Evolutionary conservation across 116 monocot species (phyloP), one percentile per base, ranked within the genome.

Genomic region (Trichopus zeylanicus): DNA sequence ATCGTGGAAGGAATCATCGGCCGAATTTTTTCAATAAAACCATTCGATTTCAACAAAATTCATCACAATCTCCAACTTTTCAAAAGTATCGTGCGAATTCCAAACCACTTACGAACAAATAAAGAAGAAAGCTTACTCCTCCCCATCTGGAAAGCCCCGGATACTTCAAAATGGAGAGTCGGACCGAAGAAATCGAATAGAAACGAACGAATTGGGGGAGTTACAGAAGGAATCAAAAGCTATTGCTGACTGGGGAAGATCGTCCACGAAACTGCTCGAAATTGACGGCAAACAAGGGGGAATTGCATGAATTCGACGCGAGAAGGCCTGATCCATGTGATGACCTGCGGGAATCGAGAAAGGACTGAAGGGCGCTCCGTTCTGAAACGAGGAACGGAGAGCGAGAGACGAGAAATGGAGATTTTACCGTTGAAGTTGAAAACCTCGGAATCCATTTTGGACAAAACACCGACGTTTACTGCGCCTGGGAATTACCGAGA

Each of bases 271-370:
- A 31, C 16, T 23, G 9, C 27, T 9, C 24, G 18, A 27, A 64
- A 28, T 51, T 26, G 32, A 46, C 9, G 21, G 26, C 7, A 26
- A 49, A 49, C 15, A 26, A 48, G 31, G 18, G 28, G 20, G 16
- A 20, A 22, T 25, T n/a, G 31, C 33, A 25, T 42, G 29, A 32
- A 47, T 55, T 49, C 13, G 63, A 29, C 48, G 20, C 52, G 27
- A 4, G 32, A 51, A 39, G 64, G 23, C 37, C 15, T 27, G 57
- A 72, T 64, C 72, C 72, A 72, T 72, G 65, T 72, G 73, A 58
- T 11, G 66, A 54, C 39, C 21, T 51, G 46, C 27, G 56, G 34
- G 19, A 51, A 60, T 53, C 37, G 24, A 18, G 21, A 30, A n/a
- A 7, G 49, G 48, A 42, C n/a, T n/a, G 42, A n/a, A 42, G 42